Base-by-base conservation (phyloP, 495 filamentous ascomycete species). In the Xylaria sp. region DNA sequence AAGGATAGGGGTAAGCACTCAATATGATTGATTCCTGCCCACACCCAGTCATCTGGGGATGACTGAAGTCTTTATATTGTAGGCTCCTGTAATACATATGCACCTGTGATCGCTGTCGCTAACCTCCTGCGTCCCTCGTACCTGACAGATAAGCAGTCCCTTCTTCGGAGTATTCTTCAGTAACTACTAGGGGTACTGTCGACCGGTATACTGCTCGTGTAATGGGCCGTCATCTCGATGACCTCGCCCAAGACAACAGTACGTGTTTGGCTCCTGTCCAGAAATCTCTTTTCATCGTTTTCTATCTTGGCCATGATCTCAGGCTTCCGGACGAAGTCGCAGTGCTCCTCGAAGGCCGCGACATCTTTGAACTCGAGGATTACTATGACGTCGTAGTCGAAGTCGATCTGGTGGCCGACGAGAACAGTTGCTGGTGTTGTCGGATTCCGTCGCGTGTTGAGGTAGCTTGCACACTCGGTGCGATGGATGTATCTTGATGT, bases 331-430 rank as follows among this genome's bases (percentile, higher is more conserved):
- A 81, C 44, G 46, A 76, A 74, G 0, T 74, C 78, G 44, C 48
- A 64, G 61, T 82, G 81, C 0, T 65, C 71, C 21, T 78, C 61
- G 59, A 79, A 81, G 9, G 76, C 75, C 21, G 67, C 76, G 33
- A 77, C 75, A 57, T 82, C 77, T 14, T 68, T 64, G 59, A 82
- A 85, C 0, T 72, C 78, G 5, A 85, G 52, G 55, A 81, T 80
- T 5, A 76, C 80, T 29, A 79, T 72, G 15, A 74, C 77, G 62
- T 85, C 83, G 65, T 79, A 82, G 35, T 84, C 79, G 41, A 82
- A 80, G 43, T 81, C 83, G 5, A 70, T 58, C 71, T 81, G 82
- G n/a, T 69, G 72, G 29, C 83, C 83, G 11, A 75, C 55, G 11
- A 83, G 41, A 3, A 82, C 70, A 1, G 68, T 72, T 7, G 81